Conservation (phyloP, 306 rosid species). For the Prunus padus region DNA sequence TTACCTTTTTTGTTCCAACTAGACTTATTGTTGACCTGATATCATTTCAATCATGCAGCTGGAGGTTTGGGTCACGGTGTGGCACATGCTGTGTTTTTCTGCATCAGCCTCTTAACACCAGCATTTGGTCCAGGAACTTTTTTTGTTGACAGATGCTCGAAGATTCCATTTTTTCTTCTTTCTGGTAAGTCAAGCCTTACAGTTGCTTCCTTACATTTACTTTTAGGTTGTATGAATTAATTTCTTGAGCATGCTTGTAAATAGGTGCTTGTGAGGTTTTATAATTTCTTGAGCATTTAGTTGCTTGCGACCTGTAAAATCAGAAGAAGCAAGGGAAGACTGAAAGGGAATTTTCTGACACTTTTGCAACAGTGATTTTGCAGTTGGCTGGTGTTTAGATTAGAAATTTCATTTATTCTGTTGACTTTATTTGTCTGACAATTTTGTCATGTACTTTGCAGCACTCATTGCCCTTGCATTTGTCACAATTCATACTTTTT, state of each 20-base stretch:
- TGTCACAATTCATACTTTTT: constrained; percentile 89
- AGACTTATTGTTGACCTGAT: constrained; percentile 11
- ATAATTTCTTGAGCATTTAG: neutral
- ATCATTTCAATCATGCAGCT: constrained; percentile 50
- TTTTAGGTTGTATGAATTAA: neutral
- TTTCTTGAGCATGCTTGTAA: neutral
- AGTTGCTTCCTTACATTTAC: constrained; percentile 20
- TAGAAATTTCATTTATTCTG: constrained; percentile 12
- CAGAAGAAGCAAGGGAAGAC: constrained; percentile 1
- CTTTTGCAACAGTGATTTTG: neutral
- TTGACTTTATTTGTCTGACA: constrained; percentile 14
- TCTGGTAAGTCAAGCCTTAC: constrained; percentile 53
- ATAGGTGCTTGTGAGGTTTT: neutral
- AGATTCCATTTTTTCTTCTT: constrained; percentile 84
- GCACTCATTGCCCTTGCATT: constrained; percentile 87
- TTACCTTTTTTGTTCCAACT: neutral
- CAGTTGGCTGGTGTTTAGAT: constrained; percentile 17
- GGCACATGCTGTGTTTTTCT: constrained; percentile 98
- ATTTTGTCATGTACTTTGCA: constrained; percentile 41
- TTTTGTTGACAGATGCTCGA: constrained; percentile 71
- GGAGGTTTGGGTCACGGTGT: constrained; percentile 96
- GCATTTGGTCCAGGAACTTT: constrained; percentile 93
- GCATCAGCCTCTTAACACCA: constrained; percentile 90
- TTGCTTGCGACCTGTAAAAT: neutral
- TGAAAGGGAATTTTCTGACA: constrained; percentile 9